Percentiles rank a stretch among this genome's conserved stretches.
phyloP scores from a whole-genome alignment of 306 rosid species.

The Trifolium pratense region DNA sequence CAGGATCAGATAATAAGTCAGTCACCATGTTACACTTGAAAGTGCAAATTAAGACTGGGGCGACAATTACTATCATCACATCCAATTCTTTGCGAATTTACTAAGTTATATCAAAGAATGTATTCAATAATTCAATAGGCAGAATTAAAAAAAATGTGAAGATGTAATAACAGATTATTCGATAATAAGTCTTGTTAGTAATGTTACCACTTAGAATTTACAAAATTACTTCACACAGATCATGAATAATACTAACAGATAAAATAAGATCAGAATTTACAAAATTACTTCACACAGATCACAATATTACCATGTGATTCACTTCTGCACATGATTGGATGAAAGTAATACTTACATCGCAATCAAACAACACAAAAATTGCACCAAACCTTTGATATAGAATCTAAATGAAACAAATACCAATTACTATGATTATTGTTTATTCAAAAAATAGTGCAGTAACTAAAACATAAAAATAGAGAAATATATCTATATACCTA shows the following conservation, averaged over 20 bases:
- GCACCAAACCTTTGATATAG: neutral
- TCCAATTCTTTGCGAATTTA: constrained; percentile 20
- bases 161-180: no score
- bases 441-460: neutral
- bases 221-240: no score
- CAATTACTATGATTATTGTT: neutral
- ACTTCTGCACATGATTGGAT: no score
- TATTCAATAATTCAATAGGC: neutral
- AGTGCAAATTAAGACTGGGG: constrained; percentile 89
- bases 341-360: neutral
- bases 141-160: no score
- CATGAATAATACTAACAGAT: no score
- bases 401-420: no score
- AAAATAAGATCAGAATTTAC: no score
- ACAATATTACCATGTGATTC: no score
- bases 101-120: neutral
- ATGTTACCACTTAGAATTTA: no score
- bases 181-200: no score
- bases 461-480: neutral
- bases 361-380: neutral
- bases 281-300: no score
- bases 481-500: neutral
- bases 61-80: constrained; percentile 64
- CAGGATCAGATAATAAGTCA: constrained; percentile 75
- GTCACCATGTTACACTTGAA: constrained; percentile 70